Conservation (phyloP, 1,284 basidiomycete species). For the Exsudoporus floridanus region DNA sequence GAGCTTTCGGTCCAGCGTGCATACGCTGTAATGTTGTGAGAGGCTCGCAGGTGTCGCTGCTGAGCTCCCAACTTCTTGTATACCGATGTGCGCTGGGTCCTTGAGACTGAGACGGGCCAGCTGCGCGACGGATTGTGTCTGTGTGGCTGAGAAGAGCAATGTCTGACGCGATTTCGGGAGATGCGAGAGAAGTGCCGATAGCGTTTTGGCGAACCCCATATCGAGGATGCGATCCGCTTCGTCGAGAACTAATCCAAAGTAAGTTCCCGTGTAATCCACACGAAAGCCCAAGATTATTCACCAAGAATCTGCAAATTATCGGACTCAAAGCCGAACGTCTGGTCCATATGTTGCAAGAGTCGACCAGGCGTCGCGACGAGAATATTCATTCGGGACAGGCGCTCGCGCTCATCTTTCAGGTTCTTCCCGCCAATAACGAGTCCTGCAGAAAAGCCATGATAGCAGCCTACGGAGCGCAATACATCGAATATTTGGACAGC, state of each 20-base stretch:
- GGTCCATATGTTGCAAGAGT: constrained; percentile 96
- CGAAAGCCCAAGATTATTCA: constrained; percentile 38
- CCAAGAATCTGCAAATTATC: constrained; percentile 90
- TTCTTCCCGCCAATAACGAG: constrained; percentile 97
- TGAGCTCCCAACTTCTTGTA: constrained; percentile 48
- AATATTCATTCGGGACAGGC: constrained; percentile 93
- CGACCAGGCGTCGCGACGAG: constrained; percentile 96
- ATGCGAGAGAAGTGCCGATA: constrained; percentile 89
- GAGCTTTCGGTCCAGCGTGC: constrained; percentile 85
- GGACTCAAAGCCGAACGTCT: constrained; percentile 92
- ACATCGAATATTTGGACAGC: constrained; percentile 98
- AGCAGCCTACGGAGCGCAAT: constrained; percentile 85
- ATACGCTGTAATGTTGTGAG: constrained; percentile 89
- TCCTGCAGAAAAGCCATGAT: constrained; percentile 92
- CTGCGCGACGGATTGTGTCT: constrained; percentile 88
- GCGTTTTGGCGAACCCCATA: constrained; percentile 90
- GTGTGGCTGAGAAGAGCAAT: constrained; percentile 94
- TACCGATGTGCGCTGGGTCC: constrained; percentile 77
- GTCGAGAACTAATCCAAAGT: constrained; percentile 70
- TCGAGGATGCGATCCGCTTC: constrained; percentile 97
- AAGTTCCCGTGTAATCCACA: neutral
- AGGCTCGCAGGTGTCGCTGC: constrained; percentile 66
- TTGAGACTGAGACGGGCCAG: constrained; percentile 89
- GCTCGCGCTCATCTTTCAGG: constrained; percentile 88
- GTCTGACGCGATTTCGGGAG: constrained; percentile 87